Conservation (phyloP, 2,329 filamentous ascomycete genomes). For the Sporothrix variecibatus region DNA sequence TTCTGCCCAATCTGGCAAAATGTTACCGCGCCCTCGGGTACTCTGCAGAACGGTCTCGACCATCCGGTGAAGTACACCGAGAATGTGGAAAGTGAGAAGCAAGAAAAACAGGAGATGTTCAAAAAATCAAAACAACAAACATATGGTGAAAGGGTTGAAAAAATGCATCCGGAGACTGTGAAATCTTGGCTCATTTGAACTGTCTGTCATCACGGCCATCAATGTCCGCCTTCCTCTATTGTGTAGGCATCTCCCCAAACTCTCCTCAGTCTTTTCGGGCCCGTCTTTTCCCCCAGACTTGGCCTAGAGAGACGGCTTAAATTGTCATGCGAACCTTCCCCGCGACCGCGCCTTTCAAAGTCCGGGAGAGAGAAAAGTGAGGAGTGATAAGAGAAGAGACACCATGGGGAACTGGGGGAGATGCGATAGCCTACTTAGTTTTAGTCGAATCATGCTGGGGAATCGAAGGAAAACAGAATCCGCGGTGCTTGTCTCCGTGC, state of each 20-base stretch:
- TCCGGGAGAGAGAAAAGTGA: neutral
- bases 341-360: neutral
- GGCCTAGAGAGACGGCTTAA: neutral
- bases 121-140: neutral
- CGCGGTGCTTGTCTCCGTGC: neutral
- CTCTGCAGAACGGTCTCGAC: neutral
- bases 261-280: neutral
- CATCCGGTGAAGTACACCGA: neutral
- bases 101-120: neutral
- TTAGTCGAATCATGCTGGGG: neutral
- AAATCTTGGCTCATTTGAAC: neutral
- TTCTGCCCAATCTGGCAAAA: neutral
- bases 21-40: neutral
- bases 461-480: conserved; percentile 3
- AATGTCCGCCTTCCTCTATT: neutral
- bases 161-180: neutral
- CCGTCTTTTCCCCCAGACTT: neutral
- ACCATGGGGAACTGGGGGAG: neutral
- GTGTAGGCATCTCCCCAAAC: neutral
- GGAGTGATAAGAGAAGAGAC: neutral
- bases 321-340: neutral
- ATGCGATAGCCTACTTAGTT: neutral
- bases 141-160: neutral
- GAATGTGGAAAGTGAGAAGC: neutral
- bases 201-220: neutral